Conservation (phyloP, 192 early-diverging fungal genomes). For the Piromyces sp. region DNA sequence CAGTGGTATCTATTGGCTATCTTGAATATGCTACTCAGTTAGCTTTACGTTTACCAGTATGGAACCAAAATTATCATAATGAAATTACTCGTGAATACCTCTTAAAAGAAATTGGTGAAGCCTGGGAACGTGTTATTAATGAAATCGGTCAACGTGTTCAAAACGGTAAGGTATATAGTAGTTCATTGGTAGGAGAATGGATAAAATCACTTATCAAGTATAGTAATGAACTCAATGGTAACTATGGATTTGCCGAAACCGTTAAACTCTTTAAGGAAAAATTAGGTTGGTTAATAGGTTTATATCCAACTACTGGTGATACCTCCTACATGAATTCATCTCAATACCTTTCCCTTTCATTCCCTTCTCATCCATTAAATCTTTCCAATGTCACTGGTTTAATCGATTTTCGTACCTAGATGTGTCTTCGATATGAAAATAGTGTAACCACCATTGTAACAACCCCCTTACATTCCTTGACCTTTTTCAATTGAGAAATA, state of each 20-base stretch:
- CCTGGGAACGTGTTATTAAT: constrained; percentile 58
- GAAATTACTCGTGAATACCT: constrained; percentile 35
- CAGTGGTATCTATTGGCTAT: constrained; percentile 58
- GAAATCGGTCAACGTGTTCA: constrained; percentile 51
- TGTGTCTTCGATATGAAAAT: not conserved
- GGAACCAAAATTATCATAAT: constrained; percentile 58
- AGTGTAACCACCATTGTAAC: too few species aligned
- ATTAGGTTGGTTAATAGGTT: constrained; percentile 59
- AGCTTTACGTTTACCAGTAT: constrained; percentile 58
- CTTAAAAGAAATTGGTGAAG: constrained; percentile 49
- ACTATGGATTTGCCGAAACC: constrained; percentile 31
- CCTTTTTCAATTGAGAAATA: too few species aligned
- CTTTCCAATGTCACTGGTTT: not conserved
- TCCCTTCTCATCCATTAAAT: not conserved
- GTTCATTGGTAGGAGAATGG: constrained; percentile 68
- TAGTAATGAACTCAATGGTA: constrained; percentile 28
- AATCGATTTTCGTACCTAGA: not conserved
- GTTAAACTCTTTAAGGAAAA: constrained; percentile 35
- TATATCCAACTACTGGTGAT: constrained; percentile 3
- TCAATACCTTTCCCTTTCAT: not conserved
- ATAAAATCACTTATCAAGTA: constrained; percentile 53
- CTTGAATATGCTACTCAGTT: constrained; percentile 57
- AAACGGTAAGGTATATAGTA: constrained; percentile 68
- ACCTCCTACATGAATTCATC: not conserved
- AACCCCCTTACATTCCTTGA: too few species aligned